These are phyloP conservation scores for Prunella vulgaris DNA, from an alignment of 257 asterid species.

Conservation along the genomic window DNA sequence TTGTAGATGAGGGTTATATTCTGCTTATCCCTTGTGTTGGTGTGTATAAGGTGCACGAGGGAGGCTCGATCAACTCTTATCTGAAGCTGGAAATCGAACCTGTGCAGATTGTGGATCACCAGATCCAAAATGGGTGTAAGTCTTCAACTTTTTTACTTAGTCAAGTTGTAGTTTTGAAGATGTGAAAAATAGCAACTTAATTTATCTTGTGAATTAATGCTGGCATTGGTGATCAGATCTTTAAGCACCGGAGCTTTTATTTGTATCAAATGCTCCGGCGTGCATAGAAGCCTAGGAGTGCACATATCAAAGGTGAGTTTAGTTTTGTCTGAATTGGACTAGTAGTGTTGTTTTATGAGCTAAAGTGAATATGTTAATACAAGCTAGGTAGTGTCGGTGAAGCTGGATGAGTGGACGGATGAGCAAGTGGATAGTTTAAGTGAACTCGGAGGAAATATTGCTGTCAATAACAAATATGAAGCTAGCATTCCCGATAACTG, in stretches of 20 bases:
- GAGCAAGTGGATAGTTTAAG: slow-evolving; percentile 72
- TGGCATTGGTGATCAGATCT: slow-evolving; percentile 40
- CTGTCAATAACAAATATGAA: slow-evolving; percentile 69
- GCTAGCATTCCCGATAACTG: slow-evolving; percentile 56
- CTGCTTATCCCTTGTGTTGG: no score
- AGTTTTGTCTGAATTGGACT: no score
- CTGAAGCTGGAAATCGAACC: slow-evolving; percentile 53
- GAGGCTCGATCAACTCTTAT: slow-evolving; percentile 54
- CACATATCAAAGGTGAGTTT: slow-evolving; percentile 58
- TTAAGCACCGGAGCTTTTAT: slow-evolving; percentile 68
- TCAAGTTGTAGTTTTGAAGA: no score
- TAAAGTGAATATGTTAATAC: background rate
- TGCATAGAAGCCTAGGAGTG: slow-evolving; percentile 92
- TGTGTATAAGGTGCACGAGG: slow-evolving; percentile 50
- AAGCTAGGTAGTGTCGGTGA: slow-evolving; percentile 67
- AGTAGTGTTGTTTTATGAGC: no score
- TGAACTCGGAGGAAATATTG: slow-evolving; percentile 71
- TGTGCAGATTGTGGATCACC: slow-evolving; percentile 94
- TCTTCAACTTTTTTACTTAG: no score
- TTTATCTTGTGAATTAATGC: no score
- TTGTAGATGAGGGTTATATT: no score
- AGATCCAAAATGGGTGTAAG: slow-evolving; percentile 98
- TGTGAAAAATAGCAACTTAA: no score
- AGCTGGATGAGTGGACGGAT: slow-evolving; percentile 83
- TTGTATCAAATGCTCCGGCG: slow-evolving; percentile 93